Conservation (phyloP, 805 yeast genomes). For the Starmera dryadoides region DNA sequence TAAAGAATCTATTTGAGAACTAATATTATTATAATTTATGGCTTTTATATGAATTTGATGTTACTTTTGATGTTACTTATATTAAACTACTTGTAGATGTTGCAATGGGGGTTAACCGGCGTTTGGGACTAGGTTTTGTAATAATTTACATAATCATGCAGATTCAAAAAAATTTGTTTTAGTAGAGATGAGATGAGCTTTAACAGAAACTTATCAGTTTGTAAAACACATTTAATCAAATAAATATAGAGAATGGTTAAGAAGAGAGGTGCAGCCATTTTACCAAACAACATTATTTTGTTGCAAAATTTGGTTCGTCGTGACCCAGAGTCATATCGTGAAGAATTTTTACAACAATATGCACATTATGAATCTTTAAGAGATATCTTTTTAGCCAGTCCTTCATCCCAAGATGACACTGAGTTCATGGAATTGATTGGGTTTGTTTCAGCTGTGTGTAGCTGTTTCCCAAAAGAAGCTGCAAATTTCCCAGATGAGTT, state of each 20-base stretch:
- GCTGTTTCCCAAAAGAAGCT: constrained; percentile 86
- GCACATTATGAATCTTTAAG: constrained; percentile 87
- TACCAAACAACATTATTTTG: constrained; percentile 87
- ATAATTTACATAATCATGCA: too few species aligned
- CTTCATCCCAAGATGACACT: constrained; percentile 41
- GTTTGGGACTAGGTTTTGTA: too few species aligned
- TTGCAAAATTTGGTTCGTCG: constrained; percentile 88
- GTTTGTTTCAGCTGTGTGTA: constrained; percentile 86
- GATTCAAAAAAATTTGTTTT: neutral
- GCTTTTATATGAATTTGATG: too few species aligned
- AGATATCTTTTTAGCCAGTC: constrained; percentile 74
- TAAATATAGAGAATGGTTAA: constrained; percentile 53
- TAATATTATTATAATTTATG: neutral
- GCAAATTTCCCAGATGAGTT: constrained; percentile 77
- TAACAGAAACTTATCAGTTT: too few species aligned
- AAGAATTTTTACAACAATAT: constrained; percentile 89
- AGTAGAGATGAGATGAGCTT: neutral
- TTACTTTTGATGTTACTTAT: too few species aligned
- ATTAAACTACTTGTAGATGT: too few species aligned
- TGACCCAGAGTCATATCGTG: constrained; percentile 90
- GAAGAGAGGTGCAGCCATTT: constrained; percentile 83
- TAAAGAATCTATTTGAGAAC: constrained; percentile 42
- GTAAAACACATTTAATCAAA: neutral
- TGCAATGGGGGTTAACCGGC: constrained; percentile 15
- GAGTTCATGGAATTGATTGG: constrained; percentile 76